phyloP scores from a whole-genome alignment of 345 rosid genomes.

The Acer yangbiense region DNA sequence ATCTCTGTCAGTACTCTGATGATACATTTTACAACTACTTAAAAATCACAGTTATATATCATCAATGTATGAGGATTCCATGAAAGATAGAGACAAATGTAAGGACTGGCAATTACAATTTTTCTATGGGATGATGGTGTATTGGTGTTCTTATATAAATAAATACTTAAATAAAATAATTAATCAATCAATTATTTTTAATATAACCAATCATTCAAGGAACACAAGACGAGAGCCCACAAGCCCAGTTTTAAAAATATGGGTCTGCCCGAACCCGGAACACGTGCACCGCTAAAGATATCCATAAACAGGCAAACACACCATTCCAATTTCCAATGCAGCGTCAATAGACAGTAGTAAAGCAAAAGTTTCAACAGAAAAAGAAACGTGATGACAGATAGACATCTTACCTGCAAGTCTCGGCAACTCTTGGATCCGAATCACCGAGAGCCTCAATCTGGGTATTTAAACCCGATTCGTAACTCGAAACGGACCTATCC shows the following conservation, averaged over 20 bases:
- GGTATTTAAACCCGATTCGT: constrained; percentile 43
- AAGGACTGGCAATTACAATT: neutral
- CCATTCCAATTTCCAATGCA: neutral
- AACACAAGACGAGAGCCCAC: constrained; percentile 8
- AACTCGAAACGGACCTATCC: constrained; percentile 46
- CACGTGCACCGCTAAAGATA: neutral
- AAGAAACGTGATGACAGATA: neutral
- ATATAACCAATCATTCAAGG: too few species aligned
- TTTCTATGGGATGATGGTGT: neutral
- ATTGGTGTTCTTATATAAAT: neutral
- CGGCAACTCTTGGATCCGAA: constrained; percentile 44
- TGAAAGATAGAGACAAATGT: neutral
- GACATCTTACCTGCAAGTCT: constrained; percentile 40
- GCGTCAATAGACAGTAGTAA: neutral
- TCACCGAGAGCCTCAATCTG: constrained; percentile 50
- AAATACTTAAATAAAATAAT: neutral
- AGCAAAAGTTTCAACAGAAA: neutral
- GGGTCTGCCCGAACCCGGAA: neutral
- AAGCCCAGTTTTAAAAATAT: neutral
- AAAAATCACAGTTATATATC: neutral
- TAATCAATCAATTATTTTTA: neutral
- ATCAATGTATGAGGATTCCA: neutral
- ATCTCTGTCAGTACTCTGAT: neutral
- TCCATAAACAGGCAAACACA: neutral
- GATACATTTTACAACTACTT: neutral